Percentiles rank a stretch among this genome's conserved stretches.
Evolutionary conservation across 345 rosid genomes (phyloP).

Genomic region (Hirschfeldia incana): DNA sequence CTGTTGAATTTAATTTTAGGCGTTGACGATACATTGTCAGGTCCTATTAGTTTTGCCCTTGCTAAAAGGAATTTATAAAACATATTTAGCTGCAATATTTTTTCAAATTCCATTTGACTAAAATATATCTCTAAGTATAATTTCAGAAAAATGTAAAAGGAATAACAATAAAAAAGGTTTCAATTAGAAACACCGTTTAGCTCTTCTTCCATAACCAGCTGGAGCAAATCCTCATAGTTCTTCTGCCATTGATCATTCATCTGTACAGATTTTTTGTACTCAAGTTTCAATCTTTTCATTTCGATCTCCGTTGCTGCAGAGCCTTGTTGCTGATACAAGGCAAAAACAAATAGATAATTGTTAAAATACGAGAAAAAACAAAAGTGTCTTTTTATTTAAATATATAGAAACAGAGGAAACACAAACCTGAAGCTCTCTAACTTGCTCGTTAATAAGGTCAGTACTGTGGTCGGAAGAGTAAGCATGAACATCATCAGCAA

Average conservation of each 20-base stretch:
- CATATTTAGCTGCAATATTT: background rate
- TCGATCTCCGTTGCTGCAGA: constrained; percentile 68
- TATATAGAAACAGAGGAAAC: constrained; percentile 6
- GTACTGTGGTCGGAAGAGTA: constrained; percentile 43
- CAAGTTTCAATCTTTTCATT: constrained; percentile 61
- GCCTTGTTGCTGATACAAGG: constrained; percentile 35
- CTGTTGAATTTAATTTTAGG: constrained; percentile 43
- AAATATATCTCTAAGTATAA: background rate
- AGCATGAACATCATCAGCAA: constrained; percentile 28
- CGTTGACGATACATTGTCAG: constrained; percentile 70
- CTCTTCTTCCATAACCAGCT: constrained; percentile 54
- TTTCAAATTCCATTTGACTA: background rate
- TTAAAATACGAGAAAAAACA: background rate
- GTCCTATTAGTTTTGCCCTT: too few species aligned
- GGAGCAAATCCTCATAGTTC: constrained; percentile 58
- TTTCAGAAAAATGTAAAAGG: background rate
- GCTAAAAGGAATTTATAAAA: background rate
- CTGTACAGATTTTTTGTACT: constrained; percentile 39
- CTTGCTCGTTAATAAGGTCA: constrained; percentile 53
- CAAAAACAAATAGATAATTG: background rate
- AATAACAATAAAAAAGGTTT: background rate
- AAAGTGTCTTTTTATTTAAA: background rate
- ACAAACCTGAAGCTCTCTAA: constrained; percentile 69
- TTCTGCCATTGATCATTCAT: constrained; percentile 65
- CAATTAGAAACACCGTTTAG: constrained; percentile 16